Base-by-base conservation (phyloP, 345 rosid species). In the Gossypium bickii region DNA sequence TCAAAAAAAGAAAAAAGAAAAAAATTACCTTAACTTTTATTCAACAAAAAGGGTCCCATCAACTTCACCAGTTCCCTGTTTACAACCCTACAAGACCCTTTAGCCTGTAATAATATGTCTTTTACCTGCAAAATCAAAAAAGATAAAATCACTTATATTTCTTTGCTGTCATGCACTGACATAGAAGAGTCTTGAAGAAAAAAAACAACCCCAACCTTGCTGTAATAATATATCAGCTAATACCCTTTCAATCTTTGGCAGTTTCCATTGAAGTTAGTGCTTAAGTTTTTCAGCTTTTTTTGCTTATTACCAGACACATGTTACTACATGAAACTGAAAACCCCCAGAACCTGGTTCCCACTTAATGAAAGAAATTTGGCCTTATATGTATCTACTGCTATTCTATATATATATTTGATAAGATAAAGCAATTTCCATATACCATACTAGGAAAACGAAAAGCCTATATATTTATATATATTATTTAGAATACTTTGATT, bases 31-130 rank as follows among this genome's bases (percentile, higher is more conserved):
- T 63, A 79, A 76, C 79, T 71, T 73, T 76, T 48, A 48, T 68
- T 49, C 79, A 78, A 78, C 71, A 79, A 70, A 79, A 78, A 77
- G 79, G 74, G 85, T 62, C 87, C 85, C 85, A 70, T 78, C 77
- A 73, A 77, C 80, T 62, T 86, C 89, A 75, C 74, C 71, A 67
- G 69, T 11, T 58, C 73, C 27, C 62, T 71, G 72, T 66, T 66
- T 18, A 73, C 41, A 74, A 70, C 76, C 74, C 77, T 74, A 53
- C 73, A 66, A 52, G 67, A 52, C 70, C 78, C 72, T 80, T 76
- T 69, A 77, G 69, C 52, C 57, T 67, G 77, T 68, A 76, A 60
- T 78, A 75, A 61, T 8, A 58, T 61, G 53, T 24, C 66, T 66
- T 34, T 75, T 48, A 74, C 55, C 88, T 77, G 80, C 76, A 69